Conservation (phyloP, 2,329 filamentous ascomycete genomes). For the Plenodomus tracheiphilus region DNA sequence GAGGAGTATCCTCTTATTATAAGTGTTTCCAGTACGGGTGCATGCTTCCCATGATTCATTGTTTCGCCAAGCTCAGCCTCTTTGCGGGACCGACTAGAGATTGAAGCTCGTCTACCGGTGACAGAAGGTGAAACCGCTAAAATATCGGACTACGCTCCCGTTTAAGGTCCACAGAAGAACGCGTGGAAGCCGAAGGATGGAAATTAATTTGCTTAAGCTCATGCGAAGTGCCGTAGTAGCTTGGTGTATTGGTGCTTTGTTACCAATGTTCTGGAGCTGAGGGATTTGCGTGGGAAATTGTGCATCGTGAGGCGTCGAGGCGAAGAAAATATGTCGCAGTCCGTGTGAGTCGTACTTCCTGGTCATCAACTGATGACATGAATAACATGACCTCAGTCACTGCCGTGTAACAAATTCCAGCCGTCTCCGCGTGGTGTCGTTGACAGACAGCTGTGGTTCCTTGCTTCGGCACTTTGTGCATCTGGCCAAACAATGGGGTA, state of each 20-base stretch:
- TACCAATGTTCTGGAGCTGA: too few relatives aligned
- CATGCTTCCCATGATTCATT: slow-evolving; percentile 1
- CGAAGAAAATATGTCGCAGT: too few relatives aligned
- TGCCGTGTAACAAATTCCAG: too few relatives aligned
- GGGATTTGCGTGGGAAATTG: too few relatives aligned
- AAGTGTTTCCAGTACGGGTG: neutral
- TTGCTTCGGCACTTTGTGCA: too few relatives aligned
- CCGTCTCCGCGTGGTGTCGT: too few relatives aligned
- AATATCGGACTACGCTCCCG: neutral
- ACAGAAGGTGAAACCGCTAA: neutral
- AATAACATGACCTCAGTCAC: too few relatives aligned
- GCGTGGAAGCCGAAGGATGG: neutral
- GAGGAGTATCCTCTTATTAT: neutral
- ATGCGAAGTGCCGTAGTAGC: neutral
- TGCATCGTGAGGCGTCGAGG: too few relatives aligned
- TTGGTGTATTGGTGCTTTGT: neutral
- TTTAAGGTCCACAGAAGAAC: neutral
- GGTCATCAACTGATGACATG: too few relatives aligned
- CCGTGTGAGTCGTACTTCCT: too few relatives aligned
- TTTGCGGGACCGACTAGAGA: neutral
- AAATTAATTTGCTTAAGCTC: neutral
- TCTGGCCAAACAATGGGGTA: too few relatives aligned
- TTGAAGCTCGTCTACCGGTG: neutral
- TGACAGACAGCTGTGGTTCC: too few relatives aligned
- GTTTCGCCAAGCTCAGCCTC: neutral